Percentiles rank a stretch among this genome's conserved stretches.
These are phyloP conservation scores for Russula griseocarnosa DNA, from an alignment of 768 basidiomycete species.

Conservation along the genomic window DNA sequence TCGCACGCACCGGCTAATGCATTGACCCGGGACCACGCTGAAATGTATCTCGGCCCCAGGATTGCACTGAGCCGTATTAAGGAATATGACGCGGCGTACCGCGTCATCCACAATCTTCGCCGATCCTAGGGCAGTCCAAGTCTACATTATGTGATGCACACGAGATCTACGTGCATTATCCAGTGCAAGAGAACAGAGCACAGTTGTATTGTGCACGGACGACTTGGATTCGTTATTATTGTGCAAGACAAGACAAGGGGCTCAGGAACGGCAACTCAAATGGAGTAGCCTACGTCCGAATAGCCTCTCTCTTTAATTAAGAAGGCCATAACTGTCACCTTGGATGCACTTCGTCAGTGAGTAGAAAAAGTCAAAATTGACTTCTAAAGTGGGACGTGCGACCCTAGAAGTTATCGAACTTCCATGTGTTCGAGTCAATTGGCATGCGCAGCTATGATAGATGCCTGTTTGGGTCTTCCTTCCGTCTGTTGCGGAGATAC, in stretches of 20 bases:
- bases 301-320: no score
- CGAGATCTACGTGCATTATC: neutral
- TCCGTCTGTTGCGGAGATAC: constrained; percentile 1
- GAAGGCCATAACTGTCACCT: no score
- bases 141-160: neutral
- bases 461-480: neutral
- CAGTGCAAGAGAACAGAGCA: no score
- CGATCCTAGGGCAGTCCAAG: neutral
- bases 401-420: neutral
- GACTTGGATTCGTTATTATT: no score
- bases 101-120: neutral
- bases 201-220: no score
- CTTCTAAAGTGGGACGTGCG: neutral
- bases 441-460: neutral
- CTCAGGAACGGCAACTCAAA: no score
- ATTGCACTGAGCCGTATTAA: neutral
- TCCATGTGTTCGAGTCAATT: neutral
- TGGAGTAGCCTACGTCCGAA: no score
- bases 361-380: no score
- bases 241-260: no score
- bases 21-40: neutral
- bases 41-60: neutral
- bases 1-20: no score
- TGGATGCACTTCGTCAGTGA: no score
- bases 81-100: neutral